A percentile compares a stretch with the other conserved stretches of the same genome.
Evolutionary conservation across 345 rosid species (phyloP).

Genomic region (Psidium guajava): DNA sequence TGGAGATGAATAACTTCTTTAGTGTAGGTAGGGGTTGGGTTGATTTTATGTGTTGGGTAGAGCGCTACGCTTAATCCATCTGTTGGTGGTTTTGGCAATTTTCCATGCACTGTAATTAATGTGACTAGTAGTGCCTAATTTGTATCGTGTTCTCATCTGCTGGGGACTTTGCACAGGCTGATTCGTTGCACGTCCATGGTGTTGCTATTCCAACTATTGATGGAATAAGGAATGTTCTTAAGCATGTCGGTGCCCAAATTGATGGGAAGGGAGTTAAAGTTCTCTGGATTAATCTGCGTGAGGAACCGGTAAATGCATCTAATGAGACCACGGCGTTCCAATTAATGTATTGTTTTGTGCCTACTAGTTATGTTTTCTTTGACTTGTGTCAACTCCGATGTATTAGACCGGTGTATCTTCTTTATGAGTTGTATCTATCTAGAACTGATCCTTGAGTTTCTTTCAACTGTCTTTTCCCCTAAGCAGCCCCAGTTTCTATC

Average conservation of each 20-base stretch:
- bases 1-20: not conserved
- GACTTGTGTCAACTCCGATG: not conserved
- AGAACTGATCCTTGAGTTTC: not conserved
- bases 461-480: not conserved
- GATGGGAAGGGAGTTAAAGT: slow-evolving; percentile 47
- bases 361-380: not conserved
- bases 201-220: slow-evolving; percentile 85
- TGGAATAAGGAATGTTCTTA: slow-evolving; percentile 83
- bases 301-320: slow-evolving; percentile 62
- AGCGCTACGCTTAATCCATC: not conserved
- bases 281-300: slow-evolving; percentile 94
- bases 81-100: not conserved
- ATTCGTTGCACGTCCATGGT: slow-evolving; percentile 69
- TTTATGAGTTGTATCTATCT: not conserved
- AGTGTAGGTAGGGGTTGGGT: not conserved
- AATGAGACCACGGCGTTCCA: not conserved
- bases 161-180: slow-evolving; percentile 40
- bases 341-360: not conserved
- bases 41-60: not conserved
- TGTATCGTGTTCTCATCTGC: not conserved
- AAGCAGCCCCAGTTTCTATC: not conserved
- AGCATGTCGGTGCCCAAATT: slow-evolving; percentile 63
- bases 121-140: not conserved
- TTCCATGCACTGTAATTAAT: not conserved
- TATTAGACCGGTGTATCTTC: not conserved